phyloP scores from a whole-genome alignment of 768 basidiomycete genomes.

The Boletellus ananas region DNA sequence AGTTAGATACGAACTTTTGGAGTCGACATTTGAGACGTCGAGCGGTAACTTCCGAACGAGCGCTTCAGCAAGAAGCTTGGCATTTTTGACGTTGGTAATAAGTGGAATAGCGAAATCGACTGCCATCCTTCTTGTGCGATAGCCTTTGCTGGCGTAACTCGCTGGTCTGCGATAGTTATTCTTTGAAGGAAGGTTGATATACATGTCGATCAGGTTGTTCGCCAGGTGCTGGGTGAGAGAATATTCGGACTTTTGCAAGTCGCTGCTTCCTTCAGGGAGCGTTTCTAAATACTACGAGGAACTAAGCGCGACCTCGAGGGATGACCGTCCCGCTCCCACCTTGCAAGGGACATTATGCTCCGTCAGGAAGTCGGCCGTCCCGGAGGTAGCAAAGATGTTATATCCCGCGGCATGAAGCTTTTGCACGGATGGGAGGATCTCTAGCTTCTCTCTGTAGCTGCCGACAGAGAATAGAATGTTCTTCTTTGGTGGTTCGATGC shows the following conservation, averaged over 20 bases:
- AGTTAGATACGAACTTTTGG: constrained; percentile 89
- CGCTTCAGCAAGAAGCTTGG: constrained; percentile 93
- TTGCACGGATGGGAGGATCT: constrained; percentile 92
- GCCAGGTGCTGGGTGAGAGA: constrained; percentile 95
- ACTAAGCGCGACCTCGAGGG: constrained; percentile 1
- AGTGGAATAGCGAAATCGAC: constrained; percentile 97
- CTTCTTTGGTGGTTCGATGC: constrained; percentile 92
- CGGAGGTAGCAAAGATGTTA: constrained; percentile 95
- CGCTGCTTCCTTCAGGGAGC: constrained; percentile 67
- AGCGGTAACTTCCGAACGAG: constrained; percentile 85
- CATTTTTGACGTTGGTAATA: constrained; percentile 98
- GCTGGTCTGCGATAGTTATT: constrained; percentile 97
- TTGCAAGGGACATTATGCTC: constrained; percentile 98
- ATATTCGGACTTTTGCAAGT: constrained; percentile 93
- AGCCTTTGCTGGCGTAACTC: constrained; percentile 95
- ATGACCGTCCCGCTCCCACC: constrained; percentile 37
- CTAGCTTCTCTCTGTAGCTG: constrained; percentile 95
- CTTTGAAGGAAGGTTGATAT: constrained; percentile 98
- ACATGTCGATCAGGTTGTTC: constrained; percentile 98
- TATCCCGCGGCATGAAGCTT: constrained; percentile 92
- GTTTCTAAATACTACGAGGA: constrained; percentile 78
- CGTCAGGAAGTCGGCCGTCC: constrained; percentile 95
- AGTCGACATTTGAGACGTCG: constrained; percentile 86
- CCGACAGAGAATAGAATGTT: constrained; percentile 97
- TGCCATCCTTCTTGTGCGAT: constrained; percentile 95